These are phyloP conservation scores for Irineochytrium annulatum DNA, from an alignment of 192 early-diverging fungal genomes.

Conservation along the genomic window DNA sequence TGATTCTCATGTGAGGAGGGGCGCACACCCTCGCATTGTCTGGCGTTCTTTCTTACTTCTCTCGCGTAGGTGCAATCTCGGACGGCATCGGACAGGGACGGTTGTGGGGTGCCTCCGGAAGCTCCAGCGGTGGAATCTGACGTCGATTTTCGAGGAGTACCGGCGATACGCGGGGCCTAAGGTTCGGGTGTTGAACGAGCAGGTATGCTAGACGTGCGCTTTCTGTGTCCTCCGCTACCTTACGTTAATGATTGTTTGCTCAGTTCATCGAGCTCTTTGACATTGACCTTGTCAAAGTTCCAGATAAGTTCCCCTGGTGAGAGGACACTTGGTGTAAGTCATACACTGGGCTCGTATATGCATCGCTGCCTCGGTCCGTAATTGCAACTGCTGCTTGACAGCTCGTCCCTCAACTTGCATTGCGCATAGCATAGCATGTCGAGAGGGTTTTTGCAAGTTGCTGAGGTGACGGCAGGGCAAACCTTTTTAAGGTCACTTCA, in stretches of 20 bases:
- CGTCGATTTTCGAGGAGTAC: slow-evolving; percentile 98
- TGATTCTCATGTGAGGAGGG: slow-evolving; percentile 99
- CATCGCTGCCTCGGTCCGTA: too few relatives aligned
- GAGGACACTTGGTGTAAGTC: too few relatives aligned
- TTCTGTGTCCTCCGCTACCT: slow-evolving; percentile 6
- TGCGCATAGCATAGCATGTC: too few relatives aligned
- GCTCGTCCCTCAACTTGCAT: too few relatives aligned
- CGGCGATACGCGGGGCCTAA: slow-evolving; percentile 93
- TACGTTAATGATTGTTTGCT: slow-evolving; percentile 4
- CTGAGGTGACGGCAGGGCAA: too few relatives aligned
- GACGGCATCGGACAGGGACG: slow-evolving; percentile 92
- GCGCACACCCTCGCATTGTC: too few relatives aligned
- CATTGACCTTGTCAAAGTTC: slow-evolving; percentile 76
- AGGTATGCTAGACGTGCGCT: slow-evolving; percentile 57
- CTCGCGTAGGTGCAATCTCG: too few relatives aligned
- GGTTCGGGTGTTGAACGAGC: slow-evolving; percentile 94
- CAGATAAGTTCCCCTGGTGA: background rate
- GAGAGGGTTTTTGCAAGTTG: too few relatives aligned
- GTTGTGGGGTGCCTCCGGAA: slow-evolving; percentile 97
- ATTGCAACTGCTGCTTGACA: too few relatives aligned
- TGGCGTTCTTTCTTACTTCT: too few relatives aligned
- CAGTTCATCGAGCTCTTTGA: slow-evolving; percentile 75
- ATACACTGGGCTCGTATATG: too few relatives aligned
- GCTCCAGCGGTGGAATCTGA: slow-evolving; percentile 96
- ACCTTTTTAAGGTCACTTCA: too few relatives aligned